These are phyloP conservation scores for Curvularia spicifera DNA, from an alignment of 2,329 filamentous ascomycete species.

Conservation along the genomic window DNA sequence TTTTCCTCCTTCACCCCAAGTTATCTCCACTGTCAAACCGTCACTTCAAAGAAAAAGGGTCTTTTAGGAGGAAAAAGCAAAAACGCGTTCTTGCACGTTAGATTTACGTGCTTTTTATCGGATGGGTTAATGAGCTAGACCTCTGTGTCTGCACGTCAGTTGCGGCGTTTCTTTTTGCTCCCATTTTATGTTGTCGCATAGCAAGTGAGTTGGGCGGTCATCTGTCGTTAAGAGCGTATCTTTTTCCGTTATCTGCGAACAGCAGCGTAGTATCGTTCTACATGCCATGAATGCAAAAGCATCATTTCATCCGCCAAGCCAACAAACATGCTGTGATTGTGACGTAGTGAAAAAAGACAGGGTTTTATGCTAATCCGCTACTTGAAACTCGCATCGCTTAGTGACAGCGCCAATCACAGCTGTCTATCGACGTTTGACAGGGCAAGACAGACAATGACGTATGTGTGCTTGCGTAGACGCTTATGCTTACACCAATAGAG, in stretches of 20 bases:
- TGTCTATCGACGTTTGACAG: neutral
- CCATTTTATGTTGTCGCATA: conserved; percentile 24
- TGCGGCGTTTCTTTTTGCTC: neutral
- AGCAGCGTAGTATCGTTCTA: neutral
- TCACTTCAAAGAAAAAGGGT: neutral
- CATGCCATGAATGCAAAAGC: neutral
- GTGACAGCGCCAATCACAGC: neutral
- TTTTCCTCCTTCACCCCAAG: conserved; percentile 13
- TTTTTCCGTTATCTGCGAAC: neutral
- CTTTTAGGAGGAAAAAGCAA: neutral
- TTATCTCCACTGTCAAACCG: neutral
- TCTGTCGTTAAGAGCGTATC: conserved; percentile 2
- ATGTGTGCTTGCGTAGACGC: neutral
- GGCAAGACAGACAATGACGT: neutral
- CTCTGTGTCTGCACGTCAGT: neutral
- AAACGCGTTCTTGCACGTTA: neutral
- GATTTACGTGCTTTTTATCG: neutral
- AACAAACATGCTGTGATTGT: neutral
- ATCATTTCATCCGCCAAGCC: neutral
- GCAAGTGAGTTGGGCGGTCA: conserved; percentile 10
- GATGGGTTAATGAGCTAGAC: neutral
- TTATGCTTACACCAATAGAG: neutral
- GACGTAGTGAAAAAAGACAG: neutral
- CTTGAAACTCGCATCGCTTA: neutral
- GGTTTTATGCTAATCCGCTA: neutral